Evolutionary conservation across 2,329 filamentous ascomycete genomes (phyloP), one percentile per base, ranked within the genome.

Genomic region (Talaromyces piceae): DNA sequence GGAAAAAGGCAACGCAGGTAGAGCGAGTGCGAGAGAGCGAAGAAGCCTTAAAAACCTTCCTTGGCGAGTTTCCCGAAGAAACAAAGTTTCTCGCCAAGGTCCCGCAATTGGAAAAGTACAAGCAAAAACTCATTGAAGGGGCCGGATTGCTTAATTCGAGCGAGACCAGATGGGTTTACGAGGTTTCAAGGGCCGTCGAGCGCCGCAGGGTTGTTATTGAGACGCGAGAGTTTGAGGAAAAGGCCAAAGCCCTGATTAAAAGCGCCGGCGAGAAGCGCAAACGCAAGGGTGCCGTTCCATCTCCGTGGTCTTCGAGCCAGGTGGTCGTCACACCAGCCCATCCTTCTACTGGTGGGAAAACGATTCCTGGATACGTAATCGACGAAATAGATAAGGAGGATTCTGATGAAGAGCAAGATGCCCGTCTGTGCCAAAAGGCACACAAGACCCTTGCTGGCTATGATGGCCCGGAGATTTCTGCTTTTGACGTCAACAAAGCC

Each of bases 341-440:
- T 33, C 41, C 50, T 27, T 45, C 50, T 27, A 45, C 41, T 7
- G 45, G 45, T 1, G 50, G 50, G 3, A 52, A 52, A 41, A 49
- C 45, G 18, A 26, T 52, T 23, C 22, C 27, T 41, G 31, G 31
- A 6, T 16, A 37, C 31, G 13, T 18, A 4, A 16, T 16, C n/a
- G n/a, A 37, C 6, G 26, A 28, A 18, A 18, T 6, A 3, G 39
- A 23, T 20, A 20, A 41, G 5, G 39, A 41, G 18, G 20, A 33
- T 33, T 33, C 30, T 13, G 30, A 25, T 13, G 39, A 25, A 12
- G 22, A 13, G 9, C 39, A 41, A 37, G 31, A 16, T 6, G n/a
- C 11, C 8, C 39, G 31, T 37, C 31, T n/a, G 6, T 11, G 26
- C 26, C 6, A 41, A 16, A 41, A 12, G 18, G 39, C 6, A 23